Conservation (phyloP, 768 basidiomycete species). For the Tephrocybe sp. region DNA sequence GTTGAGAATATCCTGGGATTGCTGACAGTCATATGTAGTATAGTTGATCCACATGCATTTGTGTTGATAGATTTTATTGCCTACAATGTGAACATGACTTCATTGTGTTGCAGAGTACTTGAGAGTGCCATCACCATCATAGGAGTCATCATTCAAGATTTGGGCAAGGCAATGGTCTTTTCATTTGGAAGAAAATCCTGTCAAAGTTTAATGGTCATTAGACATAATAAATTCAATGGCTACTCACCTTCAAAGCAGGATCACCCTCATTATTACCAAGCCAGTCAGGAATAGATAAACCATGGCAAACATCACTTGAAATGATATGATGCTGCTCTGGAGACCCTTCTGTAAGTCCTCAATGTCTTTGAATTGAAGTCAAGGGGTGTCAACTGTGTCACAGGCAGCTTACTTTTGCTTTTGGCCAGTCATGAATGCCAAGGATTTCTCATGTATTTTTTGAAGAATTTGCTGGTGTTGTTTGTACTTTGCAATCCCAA, state of each 20-base stretch:
- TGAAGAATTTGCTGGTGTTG: too few species aligned
- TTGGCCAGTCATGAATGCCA: background rate
- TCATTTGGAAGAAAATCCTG: constrained; percentile 27
- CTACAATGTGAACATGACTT: too few species aligned
- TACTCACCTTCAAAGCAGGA: background rate
- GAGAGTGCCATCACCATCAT: constrained; percentile 19
- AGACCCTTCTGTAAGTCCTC: background rate
- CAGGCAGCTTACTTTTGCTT: background rate
- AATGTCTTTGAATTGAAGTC: background rate
- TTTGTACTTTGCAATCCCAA: constrained; percentile 4
- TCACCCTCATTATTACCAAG: background rate
- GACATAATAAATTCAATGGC: too few species aligned
- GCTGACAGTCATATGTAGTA: too few species aligned
- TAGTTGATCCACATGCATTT: too few species aligned
- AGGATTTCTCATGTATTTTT: constrained; percentile 2
- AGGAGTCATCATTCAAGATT: constrained; percentile 14
- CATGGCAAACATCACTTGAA: background rate
- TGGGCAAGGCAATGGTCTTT: constrained; percentile 28
- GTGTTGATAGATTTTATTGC: too few species aligned
- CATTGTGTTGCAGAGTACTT: too few species aligned
- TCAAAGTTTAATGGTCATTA: too few species aligned
- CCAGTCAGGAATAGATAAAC: background rate
- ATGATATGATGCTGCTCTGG: background rate
- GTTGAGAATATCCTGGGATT: too few species aligned
- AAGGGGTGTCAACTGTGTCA: background rate